These are phyloP conservation scores for Calcarisporium arbuscula DNA, from an alignment of 2,329 filamentous ascomycete genomes.

Conservation along the genomic window DNA sequence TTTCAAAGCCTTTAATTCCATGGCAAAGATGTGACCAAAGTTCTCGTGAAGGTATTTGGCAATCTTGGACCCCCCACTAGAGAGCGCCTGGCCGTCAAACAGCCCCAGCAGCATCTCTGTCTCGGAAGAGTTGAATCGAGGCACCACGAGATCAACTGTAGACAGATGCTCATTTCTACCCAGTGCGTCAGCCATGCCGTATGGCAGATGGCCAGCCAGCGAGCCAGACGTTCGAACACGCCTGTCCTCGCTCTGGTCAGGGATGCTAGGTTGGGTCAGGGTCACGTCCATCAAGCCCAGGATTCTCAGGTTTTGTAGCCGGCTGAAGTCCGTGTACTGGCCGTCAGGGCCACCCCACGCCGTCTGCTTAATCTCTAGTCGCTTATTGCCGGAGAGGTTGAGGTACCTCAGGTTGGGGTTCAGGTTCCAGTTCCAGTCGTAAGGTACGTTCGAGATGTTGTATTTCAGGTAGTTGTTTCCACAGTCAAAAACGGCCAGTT, in stretches of 20 bases:
- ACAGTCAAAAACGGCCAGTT: slow-evolving; percentile 85
- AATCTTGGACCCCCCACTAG: slow-evolving; percentile 86
- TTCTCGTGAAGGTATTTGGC: slow-evolving; percentile 96
- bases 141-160: slow-evolving; percentile 91
- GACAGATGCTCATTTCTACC: slow-evolving; percentile 92
- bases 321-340: slow-evolving; percentile 78
- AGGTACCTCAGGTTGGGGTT: slow-evolving; percentile 93
- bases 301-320: slow-evolving; percentile 74
- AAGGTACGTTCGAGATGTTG: slow-evolving; percentile 98
- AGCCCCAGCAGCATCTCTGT: slow-evolving; percentile 88
- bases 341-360: slow-evolving; percentile 36
- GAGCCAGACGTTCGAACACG: slow-evolving; percentile 97
- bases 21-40: slow-evolving; percentile 76
- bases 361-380: slow-evolving; percentile 78
- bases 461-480: slow-evolving; percentile 95
- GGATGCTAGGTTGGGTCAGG: slow-evolving; percentile 84
- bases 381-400: slow-evolving; percentile 94
- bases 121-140: slow-evolving; percentile 82
- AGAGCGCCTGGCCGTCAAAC: slow-evolving; percentile 89
- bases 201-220: slow-evolving; percentile 80
- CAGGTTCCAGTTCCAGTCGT: slow-evolving; percentile 99
- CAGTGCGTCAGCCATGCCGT: slow-evolving; percentile 95
- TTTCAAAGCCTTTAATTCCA: slow-evolving; percentile 72
- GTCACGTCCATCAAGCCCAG: slow-evolving; percentile 98
- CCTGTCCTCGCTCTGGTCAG: slow-evolving; percentile 90